phyloP scores from a whole-genome alignment of 2,329 filamentous ascomycete genomes.

The Hymenoscyphus repandus region DNA sequence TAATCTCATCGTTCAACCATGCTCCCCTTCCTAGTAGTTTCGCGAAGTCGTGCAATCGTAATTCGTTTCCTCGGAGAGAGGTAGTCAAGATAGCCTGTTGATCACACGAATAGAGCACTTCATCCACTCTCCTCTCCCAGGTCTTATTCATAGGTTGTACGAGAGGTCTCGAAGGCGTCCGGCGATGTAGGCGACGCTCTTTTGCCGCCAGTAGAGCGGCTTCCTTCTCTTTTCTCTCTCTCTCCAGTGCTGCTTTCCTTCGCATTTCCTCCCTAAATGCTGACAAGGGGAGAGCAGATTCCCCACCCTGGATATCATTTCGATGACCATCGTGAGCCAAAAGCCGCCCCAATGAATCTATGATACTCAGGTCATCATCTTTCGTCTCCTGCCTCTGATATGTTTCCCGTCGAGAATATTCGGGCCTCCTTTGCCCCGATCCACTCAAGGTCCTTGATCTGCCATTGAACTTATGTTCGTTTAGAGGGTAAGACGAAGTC shows the following conservation, averaged over 20 bases:
- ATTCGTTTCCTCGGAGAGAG: constrained; percentile 44
- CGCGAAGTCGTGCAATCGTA: constrained; percentile 56
- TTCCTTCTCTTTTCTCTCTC: constrained; percentile 14
- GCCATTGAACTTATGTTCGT: too few species aligned
- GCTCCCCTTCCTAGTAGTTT: constrained; percentile 50
- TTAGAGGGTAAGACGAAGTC: not conserved
- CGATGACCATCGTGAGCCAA: constrained; percentile 1
- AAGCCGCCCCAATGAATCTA: constrained; percentile 1
- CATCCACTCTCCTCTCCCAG: constrained; percentile 36
- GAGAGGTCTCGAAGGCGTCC: constrained; percentile 19
- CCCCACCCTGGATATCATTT: not conserved
- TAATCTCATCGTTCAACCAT: constrained; percentile 75
- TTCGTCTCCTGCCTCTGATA: too few species aligned
- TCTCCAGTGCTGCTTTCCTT: constrained; percentile 6
- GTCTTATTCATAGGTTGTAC: constrained; percentile 31
- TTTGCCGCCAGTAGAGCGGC: constrained; percentile 18
- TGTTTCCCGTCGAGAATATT: not conserved
- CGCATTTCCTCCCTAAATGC: constrained; percentile 8
- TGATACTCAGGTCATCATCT: not conserved
- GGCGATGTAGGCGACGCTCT: constrained; percentile 23
- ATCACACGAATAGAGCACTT: constrained; percentile 23
- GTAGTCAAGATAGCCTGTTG: constrained; percentile 35
- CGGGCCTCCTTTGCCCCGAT: not conserved
- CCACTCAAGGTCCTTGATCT: not conserved
- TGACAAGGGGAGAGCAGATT: constrained; percentile 3